These are phyloP conservation scores for Xylaria acuta DNA, from an alignment of 495 filamentous ascomycete species.

Conservation along the genomic window DNA sequence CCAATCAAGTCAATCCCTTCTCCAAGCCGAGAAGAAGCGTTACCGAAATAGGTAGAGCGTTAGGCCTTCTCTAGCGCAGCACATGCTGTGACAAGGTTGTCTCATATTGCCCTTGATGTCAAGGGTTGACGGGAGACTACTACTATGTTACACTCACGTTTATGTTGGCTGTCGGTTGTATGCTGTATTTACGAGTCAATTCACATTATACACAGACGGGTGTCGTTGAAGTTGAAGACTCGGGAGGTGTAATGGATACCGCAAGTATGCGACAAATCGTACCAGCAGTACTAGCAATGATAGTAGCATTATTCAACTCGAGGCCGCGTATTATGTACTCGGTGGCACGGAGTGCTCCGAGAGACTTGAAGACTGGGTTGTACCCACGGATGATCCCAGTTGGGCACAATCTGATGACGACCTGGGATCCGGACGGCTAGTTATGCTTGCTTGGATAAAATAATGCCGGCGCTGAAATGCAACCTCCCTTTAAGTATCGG, in stretches of 20 bases:
- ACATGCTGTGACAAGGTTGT: not conserved
- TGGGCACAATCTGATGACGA: slow-evolving; percentile 14
- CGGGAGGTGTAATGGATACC: not conserved
- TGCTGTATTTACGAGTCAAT: not conserved
- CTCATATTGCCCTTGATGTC: not conserved
- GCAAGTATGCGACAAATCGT: not conserved
- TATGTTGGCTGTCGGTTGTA: not conserved
- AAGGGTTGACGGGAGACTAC: not conserved
- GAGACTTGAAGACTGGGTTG: not conserved
- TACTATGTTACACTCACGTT: not conserved
- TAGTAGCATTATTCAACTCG: not conserved
- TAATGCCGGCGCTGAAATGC: not conserved
- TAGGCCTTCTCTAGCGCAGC: slow-evolving; percentile 7
- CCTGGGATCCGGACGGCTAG: not conserved
- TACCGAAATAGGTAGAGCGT: slow-evolving; percentile 3
- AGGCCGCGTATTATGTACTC: not conserved
- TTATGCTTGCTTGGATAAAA: slow-evolving; percentile 20
- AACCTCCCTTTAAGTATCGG: slow-evolving; percentile 2
- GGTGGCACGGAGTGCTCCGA: not conserved
- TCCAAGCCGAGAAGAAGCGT: not conserved
- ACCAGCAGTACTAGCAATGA: not conserved
- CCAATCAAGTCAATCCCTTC: slow-evolving; percentile 1
- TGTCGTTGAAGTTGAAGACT: not conserved
- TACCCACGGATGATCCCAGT: slow-evolving; percentile 6
- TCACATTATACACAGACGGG: not conserved